These are phyloP conservation scores for Epichloe sylvatica DNA, from an alignment of 2,329 filamentous ascomycete genomes.

Conservation along the genomic window DNA sequence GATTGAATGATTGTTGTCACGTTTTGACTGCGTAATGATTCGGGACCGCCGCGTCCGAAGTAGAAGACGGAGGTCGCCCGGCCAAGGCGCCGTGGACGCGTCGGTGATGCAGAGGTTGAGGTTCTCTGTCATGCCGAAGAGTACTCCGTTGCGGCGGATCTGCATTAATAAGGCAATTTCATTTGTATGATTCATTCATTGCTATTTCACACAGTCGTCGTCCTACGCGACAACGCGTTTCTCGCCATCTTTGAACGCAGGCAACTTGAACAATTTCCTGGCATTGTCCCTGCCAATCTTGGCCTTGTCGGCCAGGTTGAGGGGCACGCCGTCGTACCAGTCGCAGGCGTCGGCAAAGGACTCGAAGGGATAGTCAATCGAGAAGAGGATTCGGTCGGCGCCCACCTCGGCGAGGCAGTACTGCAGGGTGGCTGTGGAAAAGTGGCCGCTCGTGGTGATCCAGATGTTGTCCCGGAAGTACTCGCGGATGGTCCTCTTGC, in stretches of 20 bases:
- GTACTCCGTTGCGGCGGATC: no score
- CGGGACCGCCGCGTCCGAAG: no score
- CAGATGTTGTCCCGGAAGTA: constrained; percentile 43
- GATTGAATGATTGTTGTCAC: no score
- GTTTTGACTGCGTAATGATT: no score
- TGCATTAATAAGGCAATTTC: no score
- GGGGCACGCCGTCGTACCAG: constrained; percentile 26
- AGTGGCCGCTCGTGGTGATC: constrained; percentile 44
- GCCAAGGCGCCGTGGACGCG: no score
- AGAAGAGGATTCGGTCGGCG: constrained; percentile 36
- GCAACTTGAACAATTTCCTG: constrained; percentile 26
- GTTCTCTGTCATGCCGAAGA: no score
- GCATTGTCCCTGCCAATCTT: constrained; percentile 32
- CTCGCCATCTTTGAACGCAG: constrained; percentile 18
- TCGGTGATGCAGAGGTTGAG: no score
- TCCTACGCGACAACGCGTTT: constrained; percentile 2
- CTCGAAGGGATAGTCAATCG: constrained; percentile 40
- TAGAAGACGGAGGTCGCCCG: no score
- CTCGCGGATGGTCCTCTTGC: constrained; percentile 35
- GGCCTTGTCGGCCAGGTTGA: constrained; percentile 20
- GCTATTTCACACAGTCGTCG: background rate
- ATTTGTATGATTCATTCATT: no score
- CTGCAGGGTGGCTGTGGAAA: constrained; percentile 37
- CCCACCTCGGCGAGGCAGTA: constrained; percentile 35
- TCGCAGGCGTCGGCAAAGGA: constrained; percentile 26